Percentiles rank a stretch among this genome's conserved stretches.
phyloP scores from a whole-genome alignment of 345 rosid species.

The Cardamine chenopodiifolia region DNA sequence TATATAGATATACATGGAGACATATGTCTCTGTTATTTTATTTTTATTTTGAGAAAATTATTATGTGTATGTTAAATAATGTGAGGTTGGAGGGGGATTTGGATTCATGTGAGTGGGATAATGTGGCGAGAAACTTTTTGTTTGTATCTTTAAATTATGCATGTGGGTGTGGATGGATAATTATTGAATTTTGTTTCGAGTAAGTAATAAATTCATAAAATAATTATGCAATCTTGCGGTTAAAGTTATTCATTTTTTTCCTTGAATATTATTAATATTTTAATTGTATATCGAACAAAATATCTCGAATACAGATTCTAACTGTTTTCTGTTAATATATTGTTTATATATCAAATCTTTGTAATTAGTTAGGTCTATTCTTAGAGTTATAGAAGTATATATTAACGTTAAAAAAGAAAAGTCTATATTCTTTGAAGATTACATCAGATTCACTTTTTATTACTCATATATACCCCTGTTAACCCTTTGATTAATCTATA shows the following conservation, averaged over 20 bases:
- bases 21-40: constrained; percentile 14
- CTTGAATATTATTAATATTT: background rate
- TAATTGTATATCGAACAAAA: background rate
- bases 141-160: constrained; percentile 37
- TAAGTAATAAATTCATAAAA: background rate
- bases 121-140: constrained; percentile 41
- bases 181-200: constrained; percentile 17
- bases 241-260: background rate
- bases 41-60: background rate
- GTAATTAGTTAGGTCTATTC: background rate
- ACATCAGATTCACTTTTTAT: too few species aligned
- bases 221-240: background rate
- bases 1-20: constrained; percentile 32
- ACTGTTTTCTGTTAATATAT: background rate
- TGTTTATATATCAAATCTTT: background rate
- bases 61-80: constrained; percentile 38
- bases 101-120: constrained; percentile 42
- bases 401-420: too few species aligned
- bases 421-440: background rate
- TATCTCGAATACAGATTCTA: background rate
- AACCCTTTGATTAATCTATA: background rate
- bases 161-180: constrained; percentile 41
- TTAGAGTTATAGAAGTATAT: background rate
- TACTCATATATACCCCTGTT: background rate
- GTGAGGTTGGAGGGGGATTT: constrained; percentile 42